Evolutionary conservation across 2,329 filamentous ascomycete species (phyloP).

Genomic region (Pseudocercospora musae): DNA sequence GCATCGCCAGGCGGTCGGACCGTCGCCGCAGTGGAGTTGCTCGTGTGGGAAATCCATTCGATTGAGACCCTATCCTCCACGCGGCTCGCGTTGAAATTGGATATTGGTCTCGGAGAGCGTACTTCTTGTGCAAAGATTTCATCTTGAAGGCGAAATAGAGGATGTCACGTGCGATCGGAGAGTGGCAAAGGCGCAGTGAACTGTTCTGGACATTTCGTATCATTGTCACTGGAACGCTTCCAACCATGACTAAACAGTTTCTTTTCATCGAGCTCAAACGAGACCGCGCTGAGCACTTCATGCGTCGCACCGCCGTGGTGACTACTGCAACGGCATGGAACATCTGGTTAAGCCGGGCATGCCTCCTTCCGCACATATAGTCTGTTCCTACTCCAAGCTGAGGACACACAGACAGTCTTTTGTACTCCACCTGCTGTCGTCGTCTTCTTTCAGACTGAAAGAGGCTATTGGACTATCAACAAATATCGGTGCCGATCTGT

Average conservation of each 20-base stretch:
- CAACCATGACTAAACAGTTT: no score
- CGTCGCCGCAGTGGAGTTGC: no score
- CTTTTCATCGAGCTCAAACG: neutral
- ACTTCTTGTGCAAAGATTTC: neutral
- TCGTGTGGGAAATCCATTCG: no score
- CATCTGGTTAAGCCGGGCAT: neutral
- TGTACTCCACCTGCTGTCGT: neutral
- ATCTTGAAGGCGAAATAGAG: neutral
- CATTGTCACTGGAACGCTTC: no score
- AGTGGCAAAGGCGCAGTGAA: no score
- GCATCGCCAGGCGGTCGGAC: no score
- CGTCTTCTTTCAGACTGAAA: neutral
- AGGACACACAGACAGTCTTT: neutral
- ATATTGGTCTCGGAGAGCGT: neutral
- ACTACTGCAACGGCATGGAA: neutral
- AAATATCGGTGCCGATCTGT: neutral
- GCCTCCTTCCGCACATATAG: neutral
- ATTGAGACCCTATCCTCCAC: no score
- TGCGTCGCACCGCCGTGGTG: neutral
- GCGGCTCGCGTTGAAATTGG: neutral
- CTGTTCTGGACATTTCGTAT: no score
- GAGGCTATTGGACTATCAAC: neutral
- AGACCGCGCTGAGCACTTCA: neutral
- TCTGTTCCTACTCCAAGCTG: neutral
- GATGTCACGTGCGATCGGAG: no score